Conservation (phyloP, 768 basidiomycete genomes). For the Leccinum rimulosum region DNA sequence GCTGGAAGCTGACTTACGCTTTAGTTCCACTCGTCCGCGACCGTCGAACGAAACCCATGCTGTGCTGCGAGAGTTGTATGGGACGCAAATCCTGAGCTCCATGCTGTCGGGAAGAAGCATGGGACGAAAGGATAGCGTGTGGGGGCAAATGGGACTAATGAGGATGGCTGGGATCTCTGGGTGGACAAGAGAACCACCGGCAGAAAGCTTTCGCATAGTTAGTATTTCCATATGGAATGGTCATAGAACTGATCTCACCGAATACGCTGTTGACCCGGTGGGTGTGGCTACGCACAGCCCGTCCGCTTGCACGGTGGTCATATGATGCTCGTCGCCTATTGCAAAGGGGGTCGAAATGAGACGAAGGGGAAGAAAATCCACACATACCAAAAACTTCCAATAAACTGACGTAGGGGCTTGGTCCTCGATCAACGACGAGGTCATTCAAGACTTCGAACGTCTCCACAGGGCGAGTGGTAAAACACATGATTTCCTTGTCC, state of each 20-base stretch:
- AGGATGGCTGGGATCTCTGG: slow-evolving; percentile 96
- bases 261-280: slow-evolving; percentile 98
- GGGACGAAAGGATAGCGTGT: slow-evolving; percentile 96
- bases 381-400: slow-evolving; percentile 92
- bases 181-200: slow-evolving; percentile 95
- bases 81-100: slow-evolving; percentile 98
- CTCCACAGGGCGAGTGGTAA: slow-evolving; percentile 90
- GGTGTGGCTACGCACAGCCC: slow-evolving; percentile 94
- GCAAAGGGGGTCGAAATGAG: slow-evolving; percentile 2
- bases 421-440: slow-evolving; percentile 95
- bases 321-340: slow-evolving; percentile 95
- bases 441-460: slow-evolving; percentile 97
- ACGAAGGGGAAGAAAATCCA: background rate
- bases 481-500: slow-evolving; percentile 99
- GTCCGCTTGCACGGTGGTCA: slow-evolving; percentile 99
- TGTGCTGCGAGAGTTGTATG: slow-evolving; percentile 95
- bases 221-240: slow-evolving; percentile 3
- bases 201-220: slow-evolving; percentile 61
- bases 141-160: slow-evolving; percentile 97
- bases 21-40: slow-evolving; percentile 91
- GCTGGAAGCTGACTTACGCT: slow-evolving; percentile 58
- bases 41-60: slow-evolving; percentile 99
- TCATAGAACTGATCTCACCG: slow-evolving; percentile 48
- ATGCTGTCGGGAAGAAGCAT: slow-evolving; percentile 99
- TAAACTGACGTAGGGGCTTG: slow-evolving; percentile 95